Evolutionary conservation across 2,329 filamentous ascomycete genomes (phyloP).

Genomic region (Huntiella decipiens): DNA sequence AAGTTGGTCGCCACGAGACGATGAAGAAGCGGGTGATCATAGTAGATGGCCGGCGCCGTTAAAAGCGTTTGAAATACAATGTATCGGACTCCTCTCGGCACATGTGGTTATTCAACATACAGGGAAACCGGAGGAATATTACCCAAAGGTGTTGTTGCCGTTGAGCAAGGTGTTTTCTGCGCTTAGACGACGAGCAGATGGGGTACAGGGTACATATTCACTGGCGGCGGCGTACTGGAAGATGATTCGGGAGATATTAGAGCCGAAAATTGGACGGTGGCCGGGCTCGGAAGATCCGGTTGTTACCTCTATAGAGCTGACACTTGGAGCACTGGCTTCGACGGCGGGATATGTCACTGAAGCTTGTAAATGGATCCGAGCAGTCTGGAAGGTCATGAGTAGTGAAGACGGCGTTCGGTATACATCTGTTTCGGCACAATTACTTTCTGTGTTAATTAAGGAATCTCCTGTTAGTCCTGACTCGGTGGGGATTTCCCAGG

Average conservation of each 20-base stretch:
- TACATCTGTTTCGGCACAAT: conserved; percentile 34
- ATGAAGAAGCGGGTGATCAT: conserved; percentile 33
- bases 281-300: conserved; percentile 8
- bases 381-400: conserved; percentile 23
- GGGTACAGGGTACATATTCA: conserved; percentile 5
- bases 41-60: conserved; percentile 37
- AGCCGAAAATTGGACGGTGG: conserved; percentile 10
- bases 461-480: conserved; percentile 19
- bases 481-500: conserved; percentile 25
- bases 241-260: conserved; percentile 5
- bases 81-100: conserved; percentile 31
- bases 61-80: conserved; percentile 42
- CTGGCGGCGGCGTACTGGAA: conserved; percentile 9
- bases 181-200: conserved; percentile 8
- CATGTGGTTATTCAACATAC: conserved; percentile 8
- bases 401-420: conserved; percentile 26
- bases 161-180: conserved; percentile 11
- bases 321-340: conserved; percentile 30
- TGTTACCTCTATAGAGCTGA: conserved; percentile 30
- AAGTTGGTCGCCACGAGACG: conserved; percentile 44
- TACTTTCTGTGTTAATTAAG: conserved; percentile 35
- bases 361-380: conserved; percentile 35
- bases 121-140: conserved; percentile 7
- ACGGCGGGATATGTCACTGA: conserved; percentile 27
- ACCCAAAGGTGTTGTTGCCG: conserved; percentile 8